These are phyloP conservation scores for Glutinoglossum americanum DNA, from an alignment of 495 filamentous ascomycete species.

Conservation along the genomic window DNA sequence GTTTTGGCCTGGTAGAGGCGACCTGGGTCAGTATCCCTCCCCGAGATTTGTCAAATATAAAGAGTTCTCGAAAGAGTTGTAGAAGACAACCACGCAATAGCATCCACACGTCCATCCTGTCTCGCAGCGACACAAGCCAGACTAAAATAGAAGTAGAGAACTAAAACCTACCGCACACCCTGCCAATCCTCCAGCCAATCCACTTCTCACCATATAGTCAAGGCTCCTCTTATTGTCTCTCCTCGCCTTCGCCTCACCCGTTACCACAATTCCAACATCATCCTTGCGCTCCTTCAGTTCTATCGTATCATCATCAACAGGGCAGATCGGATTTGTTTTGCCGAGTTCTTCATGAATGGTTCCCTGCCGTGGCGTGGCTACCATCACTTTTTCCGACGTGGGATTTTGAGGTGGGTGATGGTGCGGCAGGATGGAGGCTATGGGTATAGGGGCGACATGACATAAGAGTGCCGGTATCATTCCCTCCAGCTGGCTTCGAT, in stretches of 20 bases:
- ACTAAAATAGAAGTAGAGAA: too few species aligned
- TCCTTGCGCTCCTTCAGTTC: conserved; percentile 14
- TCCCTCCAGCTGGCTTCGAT: conserved; percentile 12
- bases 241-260: conserved; percentile 9
- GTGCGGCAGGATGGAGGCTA: conserved; percentile 17
- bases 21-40: background rate
- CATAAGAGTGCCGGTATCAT: conserved; percentile 27
- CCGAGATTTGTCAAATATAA: background rate
- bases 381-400: conserved; percentile 11
- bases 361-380: background rate
- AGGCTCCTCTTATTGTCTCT: conserved; percentile 44
- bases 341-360: background rate
- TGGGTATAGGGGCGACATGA: conserved; percentile 24
- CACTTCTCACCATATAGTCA: conserved; percentile 64
- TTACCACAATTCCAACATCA: background rate
- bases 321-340: conserved; percentile 12
- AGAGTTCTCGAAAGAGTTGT: background rate
- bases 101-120: too few species aligned
- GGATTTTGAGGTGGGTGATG: conserved; percentile 11
- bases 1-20: conserved; percentile 57
- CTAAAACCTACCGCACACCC: conserved; percentile 50
- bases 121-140: too few species aligned
- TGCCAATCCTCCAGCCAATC: conserved; percentile 68
- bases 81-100: background rate
- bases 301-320: conserved; percentile 20